Evolutionary conservation across 1,284 basidiomycete species (phyloP), one percentile per base, ranked within the genome.

Genomic region (Sanghuangporus baumii): DNA sequence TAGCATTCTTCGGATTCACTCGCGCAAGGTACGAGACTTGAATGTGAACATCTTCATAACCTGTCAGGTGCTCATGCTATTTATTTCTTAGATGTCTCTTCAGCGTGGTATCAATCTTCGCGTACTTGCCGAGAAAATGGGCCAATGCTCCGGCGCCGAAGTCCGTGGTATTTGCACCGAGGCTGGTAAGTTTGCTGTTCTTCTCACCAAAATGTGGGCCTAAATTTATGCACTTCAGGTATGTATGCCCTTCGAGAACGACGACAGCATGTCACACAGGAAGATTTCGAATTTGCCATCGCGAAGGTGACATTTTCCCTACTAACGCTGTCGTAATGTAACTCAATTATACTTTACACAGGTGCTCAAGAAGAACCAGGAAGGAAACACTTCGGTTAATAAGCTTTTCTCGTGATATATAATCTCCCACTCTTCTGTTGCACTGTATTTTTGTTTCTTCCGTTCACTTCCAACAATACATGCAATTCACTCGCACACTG

Each of bases 111-210:
- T 99, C 77, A 96, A 99, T 77, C 84, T 98, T 34, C 89, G 94
- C 38, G 87, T 91, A 1, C 81, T 98, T 14, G 96, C 96, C 0
- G 96, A 98, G 75, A 98, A 98, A 84, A 99, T 98, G 96, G 96
- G 96, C 2, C 93, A 96, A 72, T 98, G 96, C 73, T 97, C 94
- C 1, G 96, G 96, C 71, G 96, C 96, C 6, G 96, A 99, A 75
- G 96, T 98, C 11, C 86, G 96, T 40, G 96, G 96, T 78, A 98
- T 99, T 71, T 98, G 96, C 75, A 98, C 96, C 0, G 96, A 99
- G 80, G 96, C 96, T 34, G 95, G 94, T 87, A 70, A 70, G 86
- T 77, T 36, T 55, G n/a, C 56, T 51, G n/a, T 38, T 56, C 37
- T 50, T 52, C 12, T 65, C 14, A 31, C 26, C 26, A 31, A 31